phyloP scores from a whole-genome alignment of 257 asterid genomes.

The Nicotiana benthamiana region DNA sequence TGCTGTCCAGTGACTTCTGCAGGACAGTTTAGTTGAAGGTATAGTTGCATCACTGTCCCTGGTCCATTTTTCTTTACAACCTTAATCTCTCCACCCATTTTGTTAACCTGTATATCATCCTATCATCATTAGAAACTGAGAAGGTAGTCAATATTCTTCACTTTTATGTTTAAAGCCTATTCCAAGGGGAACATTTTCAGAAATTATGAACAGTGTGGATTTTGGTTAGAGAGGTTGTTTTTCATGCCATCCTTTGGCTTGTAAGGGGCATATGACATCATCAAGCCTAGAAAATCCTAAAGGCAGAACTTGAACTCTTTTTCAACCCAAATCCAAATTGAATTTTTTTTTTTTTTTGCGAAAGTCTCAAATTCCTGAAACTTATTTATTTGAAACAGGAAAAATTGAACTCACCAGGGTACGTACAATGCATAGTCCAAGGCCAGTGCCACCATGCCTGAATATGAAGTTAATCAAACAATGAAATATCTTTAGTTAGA shows the following conservation, averaged over 20 bases:
- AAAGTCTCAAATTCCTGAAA: not conserved
- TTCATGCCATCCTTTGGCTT: not conserved
- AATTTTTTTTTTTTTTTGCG: not conserved
- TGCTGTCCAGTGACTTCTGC: conserved; percentile 36
- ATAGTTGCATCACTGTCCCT: conserved; percentile 78
- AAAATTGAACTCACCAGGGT: conserved; percentile 61
- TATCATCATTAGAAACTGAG: conserved; percentile 2
- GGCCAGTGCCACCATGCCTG: conserved; percentile 99
- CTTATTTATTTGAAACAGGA: not conserved
- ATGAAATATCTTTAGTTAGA: not conserved
- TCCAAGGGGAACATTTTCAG: not conserved
- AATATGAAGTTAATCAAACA: conserved; percentile 1
- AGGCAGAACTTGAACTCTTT: not conserved
- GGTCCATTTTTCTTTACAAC: conserved; percentile 70
- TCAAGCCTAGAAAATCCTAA: not conserved
- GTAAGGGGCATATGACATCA: not conserved
- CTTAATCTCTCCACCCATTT: conserved; percentile 93
- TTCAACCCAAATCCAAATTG: not conserved
- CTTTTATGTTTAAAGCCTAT: not conserved
- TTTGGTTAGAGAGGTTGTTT: not conserved
- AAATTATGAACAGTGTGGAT: not conserved
- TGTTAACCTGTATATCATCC: conserved; percentile 50
- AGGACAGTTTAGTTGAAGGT: conserved; percentile 47
- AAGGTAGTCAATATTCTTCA: not conserved
- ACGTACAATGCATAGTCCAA: conserved; percentile 89